phyloP scores from a whole-genome alignment of 345 rosid genomes.

The Trapa incisa region DNA sequence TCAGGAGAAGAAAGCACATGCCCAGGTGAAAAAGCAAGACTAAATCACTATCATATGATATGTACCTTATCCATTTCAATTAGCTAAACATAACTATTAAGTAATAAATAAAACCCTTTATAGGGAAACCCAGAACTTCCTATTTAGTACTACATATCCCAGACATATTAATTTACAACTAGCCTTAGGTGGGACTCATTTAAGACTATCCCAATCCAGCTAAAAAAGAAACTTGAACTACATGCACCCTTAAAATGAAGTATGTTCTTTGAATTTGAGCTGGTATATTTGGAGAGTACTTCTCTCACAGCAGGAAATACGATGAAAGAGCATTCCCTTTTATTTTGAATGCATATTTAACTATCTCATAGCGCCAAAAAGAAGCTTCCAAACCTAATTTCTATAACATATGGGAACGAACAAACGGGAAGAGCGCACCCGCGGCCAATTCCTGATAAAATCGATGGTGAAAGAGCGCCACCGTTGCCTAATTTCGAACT shows the following conservation, averaged over 20 bases:
- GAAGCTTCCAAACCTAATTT: neutral
- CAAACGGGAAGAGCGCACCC: conserved; percentile 32
- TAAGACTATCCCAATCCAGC: neutral
- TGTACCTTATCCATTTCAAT: neutral
- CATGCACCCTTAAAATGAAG: neutral
- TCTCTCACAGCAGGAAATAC: neutral
- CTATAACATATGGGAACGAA: neutral
- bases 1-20: conserved; percentile 8
- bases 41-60: neutral
- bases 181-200: too few relatives aligned
- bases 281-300: neutral
- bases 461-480: conserved; percentile 59
- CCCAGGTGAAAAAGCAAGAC: neutral
- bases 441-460: conserved; percentile 66
- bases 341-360: neutral
- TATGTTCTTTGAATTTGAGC: neutral
- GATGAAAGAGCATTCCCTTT: neutral
- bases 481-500: conserved; percentile 46
- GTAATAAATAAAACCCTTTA: too few relatives aligned
- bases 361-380: neutral
- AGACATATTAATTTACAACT: neutral
- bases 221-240: neutral
- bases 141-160: neutral
- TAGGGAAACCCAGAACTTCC: too few relatives aligned
- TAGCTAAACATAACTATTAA: neutral